Conservation (phyloP, 805 yeast genomes). For the Starmera dryadoides region DNA sequence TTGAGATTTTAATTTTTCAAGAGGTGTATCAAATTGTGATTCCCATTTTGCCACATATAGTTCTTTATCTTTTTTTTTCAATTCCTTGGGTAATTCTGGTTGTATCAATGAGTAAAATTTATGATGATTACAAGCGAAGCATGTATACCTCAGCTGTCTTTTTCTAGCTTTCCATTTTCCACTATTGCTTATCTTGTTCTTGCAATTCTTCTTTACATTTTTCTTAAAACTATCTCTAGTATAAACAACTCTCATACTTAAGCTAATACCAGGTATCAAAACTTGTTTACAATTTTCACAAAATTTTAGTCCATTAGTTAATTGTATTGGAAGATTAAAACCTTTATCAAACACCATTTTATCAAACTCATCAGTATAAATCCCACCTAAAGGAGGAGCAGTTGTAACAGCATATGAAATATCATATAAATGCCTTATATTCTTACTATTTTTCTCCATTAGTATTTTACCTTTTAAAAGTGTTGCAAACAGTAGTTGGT, state of each 20-base stretch:
- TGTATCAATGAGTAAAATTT: slow-evolving; percentile 9
- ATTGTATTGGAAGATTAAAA: slow-evolving; percentile 15
- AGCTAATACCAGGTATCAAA: slow-evolving; percentile 23
- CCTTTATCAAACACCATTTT: slow-evolving; percentile 22
- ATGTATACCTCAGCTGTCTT: slow-evolving; percentile 17
- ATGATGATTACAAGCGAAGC: slow-evolving; percentile 20
- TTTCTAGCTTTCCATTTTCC: slow-evolving; percentile 9
- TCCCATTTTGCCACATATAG: slow-evolving; percentile 21
- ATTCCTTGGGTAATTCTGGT: slow-evolving; percentile 3
- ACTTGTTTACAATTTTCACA: slow-evolving; percentile 24
- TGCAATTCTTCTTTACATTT: not conserved
- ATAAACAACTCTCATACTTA: slow-evolving; percentile 16
- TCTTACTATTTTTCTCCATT: not conserved
- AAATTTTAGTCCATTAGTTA: slow-evolving; percentile 18
- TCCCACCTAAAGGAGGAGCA: slow-evolving; percentile 7
- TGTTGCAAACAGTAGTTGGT: too few species aligned
- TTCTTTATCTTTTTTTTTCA: not conserved
- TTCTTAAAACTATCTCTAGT: not conserved
- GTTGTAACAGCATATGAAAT: slow-evolving; percentile 8
- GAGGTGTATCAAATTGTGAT: not conserved
- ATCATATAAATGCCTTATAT: not conserved
- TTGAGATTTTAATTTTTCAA: not conserved
- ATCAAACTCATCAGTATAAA: slow-evolving; percentile 22
- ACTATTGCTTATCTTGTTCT: not conserved
- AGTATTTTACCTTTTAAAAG: too few species aligned